Percentiles rank a stretch among this genome's conserved stretches.
Conservation (phyloP, 768 basidiomycete genomes). For the Rhodosporidiobolus sp. region DNA sequence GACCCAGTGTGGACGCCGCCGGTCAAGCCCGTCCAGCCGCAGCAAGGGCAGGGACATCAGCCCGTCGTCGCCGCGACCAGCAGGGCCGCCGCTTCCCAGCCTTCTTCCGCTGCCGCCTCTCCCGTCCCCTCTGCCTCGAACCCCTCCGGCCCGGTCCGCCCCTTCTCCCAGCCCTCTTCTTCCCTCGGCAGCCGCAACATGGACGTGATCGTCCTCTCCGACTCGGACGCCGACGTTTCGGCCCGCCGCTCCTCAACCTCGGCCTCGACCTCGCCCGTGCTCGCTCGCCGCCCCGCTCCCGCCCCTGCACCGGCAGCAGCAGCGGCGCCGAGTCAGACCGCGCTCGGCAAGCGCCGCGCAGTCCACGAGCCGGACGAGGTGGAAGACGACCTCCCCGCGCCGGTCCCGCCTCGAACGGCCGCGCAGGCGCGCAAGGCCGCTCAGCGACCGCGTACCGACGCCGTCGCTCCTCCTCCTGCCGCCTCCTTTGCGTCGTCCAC, state of each 20-base stretch:
- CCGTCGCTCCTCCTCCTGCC: not conserved
- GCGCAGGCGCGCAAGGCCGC: too few species aligned
- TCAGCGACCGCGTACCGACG: too few species aligned
- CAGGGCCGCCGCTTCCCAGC: not conserved
- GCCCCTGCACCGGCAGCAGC: not conserved
- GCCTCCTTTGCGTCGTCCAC: not conserved
- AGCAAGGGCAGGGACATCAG: not conserved
- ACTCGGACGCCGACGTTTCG: slow-evolving; percentile 1
- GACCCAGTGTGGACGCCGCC: not conserved
- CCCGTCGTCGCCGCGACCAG: not conserved
- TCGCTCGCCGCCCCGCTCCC: not conserved
- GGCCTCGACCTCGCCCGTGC: not conserved
- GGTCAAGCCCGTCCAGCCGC: too few species aligned
- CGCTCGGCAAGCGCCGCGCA: not conserved
- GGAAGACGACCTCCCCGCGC: too few species aligned
- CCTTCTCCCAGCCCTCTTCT: not conserved
- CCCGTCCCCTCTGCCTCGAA: not conserved
- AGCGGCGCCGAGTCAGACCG: not conserved
- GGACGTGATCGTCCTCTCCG: slow-evolving; percentile 25
- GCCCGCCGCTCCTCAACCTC: not conserved
- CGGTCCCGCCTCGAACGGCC: too few species aligned
- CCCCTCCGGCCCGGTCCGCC: not conserved
- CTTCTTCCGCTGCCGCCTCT: not conserved
- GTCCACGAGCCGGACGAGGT: not conserved
- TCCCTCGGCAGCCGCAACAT: not conserved